Evolutionary conservation across 441 rosid species (phyloP), one percentile per base, ranked within the genome.

Genomic region (Raphanus hybrid): DNA sequence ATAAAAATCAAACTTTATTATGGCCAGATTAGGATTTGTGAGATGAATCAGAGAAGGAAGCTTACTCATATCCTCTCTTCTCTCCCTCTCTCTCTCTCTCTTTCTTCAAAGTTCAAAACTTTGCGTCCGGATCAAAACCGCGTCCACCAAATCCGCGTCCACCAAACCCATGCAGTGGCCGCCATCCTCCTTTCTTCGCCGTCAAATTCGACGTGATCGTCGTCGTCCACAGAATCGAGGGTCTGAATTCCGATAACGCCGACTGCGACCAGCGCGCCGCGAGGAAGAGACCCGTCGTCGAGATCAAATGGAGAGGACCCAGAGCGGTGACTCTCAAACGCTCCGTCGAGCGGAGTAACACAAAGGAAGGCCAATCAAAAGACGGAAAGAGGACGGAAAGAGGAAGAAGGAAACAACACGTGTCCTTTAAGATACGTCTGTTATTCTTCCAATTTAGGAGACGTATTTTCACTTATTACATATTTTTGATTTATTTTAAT

Each of bases 261-360:
- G 23, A 20, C 23, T 20, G 23, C 23, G 23, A 20, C 1, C 23
- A 20, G 23, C 23, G 23, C 23, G 23, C 23, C 23, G 23, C 1
- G 41, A 37, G 80, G 76, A 83, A 80, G 67, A 81, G 79, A 63
- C 71, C 87, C 37, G 87, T 84, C 75, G 90, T 89, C 41, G 91
- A 87, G 84, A 73, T 90, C 9, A 85, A 83, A 16, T 90, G 90
- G 93, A 89, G 77, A 75, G 90, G 91, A 41, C 85, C 77, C 23
- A 86, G 81, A 71, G 75, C 75, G 12, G 77, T 78, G 23, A 77
- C 76, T 57, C 72, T 85, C n/a, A 73, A 73, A 74, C 82, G 78
- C 59, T 72, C 80, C 32, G 79, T 71, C 26, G 75, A 55, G 54
- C 76, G 86, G 77, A 86, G 82, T 80, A 70, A 78, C 12, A 89